These are phyloP conservation scores for Wickerhamomyces chambardii DNA, from an alignment of 805 yeast genomes.

Conservation along the genomic window DNA sequence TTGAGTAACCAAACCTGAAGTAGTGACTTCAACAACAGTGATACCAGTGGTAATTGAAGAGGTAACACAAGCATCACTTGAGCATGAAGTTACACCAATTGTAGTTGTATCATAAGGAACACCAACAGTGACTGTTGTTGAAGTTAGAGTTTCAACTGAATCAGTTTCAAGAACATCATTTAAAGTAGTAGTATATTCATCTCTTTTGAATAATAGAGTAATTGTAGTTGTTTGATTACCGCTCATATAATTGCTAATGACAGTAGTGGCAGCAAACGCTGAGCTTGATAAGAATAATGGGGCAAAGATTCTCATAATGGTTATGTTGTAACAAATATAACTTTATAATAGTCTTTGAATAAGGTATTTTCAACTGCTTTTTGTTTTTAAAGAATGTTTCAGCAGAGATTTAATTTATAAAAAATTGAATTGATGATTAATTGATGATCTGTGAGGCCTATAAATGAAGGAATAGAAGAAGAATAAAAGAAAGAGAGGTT, in stretches of 20 bases:
- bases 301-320: background rate
- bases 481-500: no score
- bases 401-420: no score
- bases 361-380: no score
- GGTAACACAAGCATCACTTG: background rate
- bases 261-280: background rate
- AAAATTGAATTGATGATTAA: no score
- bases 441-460: no score
- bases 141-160: constrained; percentile 9
- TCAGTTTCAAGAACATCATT: background rate
- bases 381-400: background rate
- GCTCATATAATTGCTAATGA: background rate
- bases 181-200: background rate
- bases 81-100: no score
- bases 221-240: background rate
- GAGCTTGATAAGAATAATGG: background rate
- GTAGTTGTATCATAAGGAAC: background rate
- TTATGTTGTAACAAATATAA: no score
- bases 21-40: constrained; percentile 9
- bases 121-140: background rate
- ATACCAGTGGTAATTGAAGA: background rate
- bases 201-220: background rate
- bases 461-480: no score
- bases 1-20: constrained; percentile 4
- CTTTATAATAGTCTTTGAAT: no score